phyloP scores from a whole-genome alignment of 2,329 filamentous ascomycete species.

The Penicillium hesseltinei region DNA sequence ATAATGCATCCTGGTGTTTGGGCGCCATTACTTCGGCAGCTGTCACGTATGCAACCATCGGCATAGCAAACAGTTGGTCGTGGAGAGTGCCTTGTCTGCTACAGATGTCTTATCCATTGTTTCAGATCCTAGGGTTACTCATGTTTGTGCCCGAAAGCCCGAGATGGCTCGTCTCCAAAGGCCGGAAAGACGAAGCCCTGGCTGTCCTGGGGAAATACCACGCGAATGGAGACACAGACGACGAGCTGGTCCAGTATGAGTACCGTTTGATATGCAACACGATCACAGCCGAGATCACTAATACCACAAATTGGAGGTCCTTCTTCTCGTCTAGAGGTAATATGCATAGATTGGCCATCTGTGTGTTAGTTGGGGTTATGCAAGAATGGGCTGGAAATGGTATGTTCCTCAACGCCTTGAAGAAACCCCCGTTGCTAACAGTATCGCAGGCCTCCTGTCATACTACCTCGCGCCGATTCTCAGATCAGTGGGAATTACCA shows the following conservation, averaged over 20 bases:
- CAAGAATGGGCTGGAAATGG: slow-evolving; percentile 24
- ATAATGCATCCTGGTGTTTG: slow-evolving; percentile 25
- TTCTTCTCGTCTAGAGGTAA: slow-evolving; percentile 20
- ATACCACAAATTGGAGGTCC: slow-evolving; percentile 13
- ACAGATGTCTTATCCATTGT: slow-evolving; percentile 45
- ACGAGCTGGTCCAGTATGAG: slow-evolving; percentile 22
- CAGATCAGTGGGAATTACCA: slow-evolving; percentile 30
- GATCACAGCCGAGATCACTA: slow-evolving; percentile 15
- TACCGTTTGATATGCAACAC: slow-evolving; percentile 21
- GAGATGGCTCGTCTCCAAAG: slow-evolving; percentile 61
- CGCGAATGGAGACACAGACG: slow-evolving; percentile 47
- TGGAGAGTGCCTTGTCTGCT: slow-evolving; percentile 61
- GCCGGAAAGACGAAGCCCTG: slow-evolving; percentile 56
- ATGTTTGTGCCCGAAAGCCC: slow-evolving; percentile 62
- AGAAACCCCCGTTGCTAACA: background rate
- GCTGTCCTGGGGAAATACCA: slow-evolving; percentile 59
- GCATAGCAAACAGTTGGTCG: slow-evolving; percentile 28
- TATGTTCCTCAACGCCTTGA: background rate
- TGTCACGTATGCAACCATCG: slow-evolving; percentile 14
- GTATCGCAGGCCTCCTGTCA: slow-evolving; percentile 23
- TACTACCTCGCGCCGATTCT: slow-evolving; percentile 42
- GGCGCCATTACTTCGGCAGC: slow-evolving; percentile 15
- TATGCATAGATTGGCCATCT: slow-evolving; percentile 17
- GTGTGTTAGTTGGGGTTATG: slow-evolving; percentile 21
- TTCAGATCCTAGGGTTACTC: slow-evolving; percentile 49